Conservation (phyloP, 192 early-diverging fungal genomes). For the Coemansia sp. region DNA sequence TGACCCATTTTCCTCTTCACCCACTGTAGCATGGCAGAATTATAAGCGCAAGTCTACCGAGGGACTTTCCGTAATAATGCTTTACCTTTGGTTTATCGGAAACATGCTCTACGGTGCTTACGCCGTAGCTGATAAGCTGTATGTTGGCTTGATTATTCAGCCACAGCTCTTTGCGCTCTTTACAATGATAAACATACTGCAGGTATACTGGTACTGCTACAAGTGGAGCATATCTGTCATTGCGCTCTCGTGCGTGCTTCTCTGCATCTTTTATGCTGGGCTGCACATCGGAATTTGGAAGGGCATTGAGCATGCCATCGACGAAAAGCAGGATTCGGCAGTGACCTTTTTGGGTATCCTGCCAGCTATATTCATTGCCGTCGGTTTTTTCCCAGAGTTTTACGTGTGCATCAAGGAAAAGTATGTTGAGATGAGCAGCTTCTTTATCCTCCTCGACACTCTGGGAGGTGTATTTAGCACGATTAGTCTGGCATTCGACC, state of each 20-base stretch:
- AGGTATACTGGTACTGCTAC: conserved; percentile 47
- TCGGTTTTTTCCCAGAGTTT: conserved; percentile 51
- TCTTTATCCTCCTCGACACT: conserved; percentile 46
- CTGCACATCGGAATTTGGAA: conserved; percentile 51
- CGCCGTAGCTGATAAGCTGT: conserved; percentile 32
- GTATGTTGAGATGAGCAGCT: conserved; percentile 52
- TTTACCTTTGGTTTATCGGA: conserved; percentile 48
- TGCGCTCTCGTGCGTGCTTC: background rate
- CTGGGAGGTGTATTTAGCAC: conserved; percentile 49
- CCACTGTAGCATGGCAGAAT: conserved; percentile 53
- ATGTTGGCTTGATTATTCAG: conserved; percentile 49
- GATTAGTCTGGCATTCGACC: conserved; percentile 49
- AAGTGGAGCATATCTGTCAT: conserved; percentile 14
- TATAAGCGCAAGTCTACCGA: conserved; percentile 48
- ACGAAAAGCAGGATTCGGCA: conserved; percentile 13
- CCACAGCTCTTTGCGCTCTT: conserved; percentile 52
- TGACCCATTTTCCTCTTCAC: background rate
- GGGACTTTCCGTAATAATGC: conserved; percentile 46
- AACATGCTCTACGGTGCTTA: conserved; percentile 50
- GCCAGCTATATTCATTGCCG: conserved; percentile 46
- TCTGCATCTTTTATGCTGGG: conserved; percentile 35
- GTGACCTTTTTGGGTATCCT: conserved; percentile 45
- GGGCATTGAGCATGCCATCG: conserved; percentile 28
- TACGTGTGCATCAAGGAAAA: conserved; percentile 49
- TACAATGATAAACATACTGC: conserved; percentile 46